Conservation (phyloP, 768 basidiomycete species). For the Trametes punicea region DNA sequence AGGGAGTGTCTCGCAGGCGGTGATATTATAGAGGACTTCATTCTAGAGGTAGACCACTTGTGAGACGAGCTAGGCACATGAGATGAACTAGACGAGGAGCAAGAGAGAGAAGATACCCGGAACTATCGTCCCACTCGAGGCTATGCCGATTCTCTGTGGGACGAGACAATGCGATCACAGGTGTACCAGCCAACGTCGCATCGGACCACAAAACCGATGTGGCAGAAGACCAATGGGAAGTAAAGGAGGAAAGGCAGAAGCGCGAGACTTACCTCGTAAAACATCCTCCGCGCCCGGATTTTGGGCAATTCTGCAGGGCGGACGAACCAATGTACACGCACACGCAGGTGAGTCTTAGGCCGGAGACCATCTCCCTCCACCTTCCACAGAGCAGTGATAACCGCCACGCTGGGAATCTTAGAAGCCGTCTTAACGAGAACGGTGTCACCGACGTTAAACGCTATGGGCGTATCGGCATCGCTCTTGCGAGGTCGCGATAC, state of each 20-base stretch:
- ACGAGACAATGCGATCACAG: too few species aligned
- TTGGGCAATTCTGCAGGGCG: slow-evolving; percentile 59
- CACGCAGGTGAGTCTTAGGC: slow-evolving; percentile 42
- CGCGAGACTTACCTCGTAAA: slow-evolving; percentile 47
- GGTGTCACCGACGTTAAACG: slow-evolving; percentile 61
- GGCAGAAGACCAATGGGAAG: too few species aligned
- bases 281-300: slow-evolving; percentile 56
- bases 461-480: neutral
- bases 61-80: too few species aligned
- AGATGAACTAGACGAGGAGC: too few species aligned
- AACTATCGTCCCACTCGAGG: too few species aligned
- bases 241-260: neutral
- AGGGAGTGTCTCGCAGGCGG: slow-evolving; percentile 44
- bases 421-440: slow-evolving; percentile 52
- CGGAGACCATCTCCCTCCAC: slow-evolving; percentile 31
- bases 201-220: too few species aligned
- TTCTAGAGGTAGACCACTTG: slow-evolving; percentile 49
- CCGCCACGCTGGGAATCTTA: slow-evolving; percentile 57
- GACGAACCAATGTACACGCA: slow-evolving; percentile 76
- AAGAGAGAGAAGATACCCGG: too few species aligned
- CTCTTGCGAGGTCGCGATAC: neutral
- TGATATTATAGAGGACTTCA: slow-evolving; percentile 64
- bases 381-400: slow-evolving; percentile 72
- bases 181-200: too few species aligned
- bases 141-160: too few species aligned